Percentiles rank a stretch among this genome's conserved stretches.
Conservation (phyloP, 1,139 yeast genomes). For the Hyphopichia burtonii region DNA sequence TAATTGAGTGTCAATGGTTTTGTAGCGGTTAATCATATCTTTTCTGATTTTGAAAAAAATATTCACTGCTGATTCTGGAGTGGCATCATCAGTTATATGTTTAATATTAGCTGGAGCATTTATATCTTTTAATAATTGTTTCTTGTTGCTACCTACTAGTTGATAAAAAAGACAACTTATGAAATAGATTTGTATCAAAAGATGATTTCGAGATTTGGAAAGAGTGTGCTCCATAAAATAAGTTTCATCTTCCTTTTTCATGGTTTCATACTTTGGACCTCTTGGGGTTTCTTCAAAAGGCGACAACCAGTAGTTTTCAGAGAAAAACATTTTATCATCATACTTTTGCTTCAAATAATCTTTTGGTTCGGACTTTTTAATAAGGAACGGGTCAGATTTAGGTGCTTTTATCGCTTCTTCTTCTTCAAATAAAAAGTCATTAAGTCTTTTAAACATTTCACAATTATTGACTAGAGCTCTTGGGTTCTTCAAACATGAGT, state of each 20-base stretch:
- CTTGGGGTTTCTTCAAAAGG: conserved; percentile 21
- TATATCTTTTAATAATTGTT: conserved; percentile 20
- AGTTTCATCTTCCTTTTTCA: conserved; percentile 25
- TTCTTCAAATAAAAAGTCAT: conserved; percentile 28
- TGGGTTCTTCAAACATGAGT: conserved; percentile 24
- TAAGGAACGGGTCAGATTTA: conserved; percentile 16
- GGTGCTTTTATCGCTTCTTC: conserved; percentile 23
- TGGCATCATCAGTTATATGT: conserved; percentile 36
- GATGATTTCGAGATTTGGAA: conserved; percentile 27
- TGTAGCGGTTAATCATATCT: conserved; percentile 22
- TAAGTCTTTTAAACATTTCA: conserved; percentile 26
- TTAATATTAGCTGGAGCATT: conserved; percentile 30
- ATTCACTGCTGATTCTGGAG: conserved; percentile 24
- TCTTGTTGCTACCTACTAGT: conserved; percentile 21
- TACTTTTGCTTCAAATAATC: conserved; percentile 22
- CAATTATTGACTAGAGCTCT: conserved; percentile 21
- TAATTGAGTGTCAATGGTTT: conserved; percentile 24
- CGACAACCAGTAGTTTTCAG: conserved; percentile 38
- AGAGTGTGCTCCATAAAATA: conserved; percentile 23
- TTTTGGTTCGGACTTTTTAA: conserved; percentile 15
- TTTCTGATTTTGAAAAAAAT: conserved; percentile 25
- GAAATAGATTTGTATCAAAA: conserved; percentile 33
- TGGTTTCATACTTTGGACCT: conserved; percentile 15
- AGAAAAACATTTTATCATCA: conserved; percentile 24
- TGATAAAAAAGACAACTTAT: conserved; percentile 32